Evolutionary conservation across 2,329 filamentous ascomycete species (phyloP).

Genomic region (Microascus cirrosus): DNA sequence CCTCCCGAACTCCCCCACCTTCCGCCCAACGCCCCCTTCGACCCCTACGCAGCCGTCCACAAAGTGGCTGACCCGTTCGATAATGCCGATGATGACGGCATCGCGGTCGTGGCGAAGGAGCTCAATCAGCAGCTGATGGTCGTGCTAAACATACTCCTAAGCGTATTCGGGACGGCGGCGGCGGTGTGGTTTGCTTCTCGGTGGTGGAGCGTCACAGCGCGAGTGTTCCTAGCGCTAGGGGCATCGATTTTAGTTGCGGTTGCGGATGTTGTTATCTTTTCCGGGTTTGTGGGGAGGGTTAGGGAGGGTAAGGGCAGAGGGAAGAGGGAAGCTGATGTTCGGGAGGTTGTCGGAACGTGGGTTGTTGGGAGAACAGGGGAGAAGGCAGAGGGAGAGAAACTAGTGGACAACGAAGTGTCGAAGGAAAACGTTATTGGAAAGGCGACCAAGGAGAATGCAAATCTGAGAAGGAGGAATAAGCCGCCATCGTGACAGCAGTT

Average conservation of each 20-base stretch:
- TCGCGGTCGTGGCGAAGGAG: conserved; percentile 52
- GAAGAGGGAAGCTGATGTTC: conserved; percentile 49
- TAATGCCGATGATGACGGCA: conserved; percentile 46
- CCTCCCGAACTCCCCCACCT: conserved; percentile 24
- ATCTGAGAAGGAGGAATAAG: conserved; percentile 3
- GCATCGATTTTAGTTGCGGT: conserved; percentile 60
- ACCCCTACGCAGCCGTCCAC: conserved; percentile 13
- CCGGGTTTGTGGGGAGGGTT: conserved; percentile 62
- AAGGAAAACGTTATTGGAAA: background rate
- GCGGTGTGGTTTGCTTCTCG: conserved; percentile 69
- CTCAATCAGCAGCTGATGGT: conserved; percentile 73
- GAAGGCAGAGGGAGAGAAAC: conserved; percentile 12
- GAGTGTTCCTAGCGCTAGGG: conserved; percentile 60
- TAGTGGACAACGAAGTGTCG: conserved; percentile 6
- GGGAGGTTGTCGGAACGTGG: conserved; percentile 63
- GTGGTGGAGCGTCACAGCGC: conserved; percentile 62
- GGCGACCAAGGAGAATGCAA: background rate
- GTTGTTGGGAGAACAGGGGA: conserved; percentile 35
- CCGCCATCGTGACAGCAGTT: background rate
- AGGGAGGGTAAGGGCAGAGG: conserved; percentile 56
- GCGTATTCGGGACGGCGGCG: conserved; percentile 66
- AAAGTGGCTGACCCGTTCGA: conserved; percentile 29
- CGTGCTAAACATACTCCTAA: conserved; percentile 83
- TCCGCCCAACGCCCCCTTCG: conserved; percentile 12
- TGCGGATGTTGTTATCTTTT: conserved; percentile 69